Conservation (phyloP, 176 grass and related monocot genomes). For the Triticum aestivum region DNA sequence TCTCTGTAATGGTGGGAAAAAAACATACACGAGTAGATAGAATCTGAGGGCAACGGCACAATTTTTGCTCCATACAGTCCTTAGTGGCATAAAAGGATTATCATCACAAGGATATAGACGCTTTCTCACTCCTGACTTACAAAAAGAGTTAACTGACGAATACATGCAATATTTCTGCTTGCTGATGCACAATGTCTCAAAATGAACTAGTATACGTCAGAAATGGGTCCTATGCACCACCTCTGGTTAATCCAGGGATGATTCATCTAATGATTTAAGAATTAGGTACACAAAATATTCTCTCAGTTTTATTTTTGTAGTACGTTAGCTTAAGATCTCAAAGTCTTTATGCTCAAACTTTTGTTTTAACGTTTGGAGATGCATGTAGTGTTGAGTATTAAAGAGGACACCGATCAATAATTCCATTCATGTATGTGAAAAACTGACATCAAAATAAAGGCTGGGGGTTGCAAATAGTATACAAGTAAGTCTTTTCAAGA, state of each 20-base stretch:
- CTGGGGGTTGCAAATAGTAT: not conserved
- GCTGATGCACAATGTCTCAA: not conserved
- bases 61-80: not conserved
- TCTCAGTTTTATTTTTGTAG: not conserved
- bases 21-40: not conserved
- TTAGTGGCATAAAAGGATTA: not conserved
- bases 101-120: not conserved
- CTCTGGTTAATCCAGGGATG: not conserved
- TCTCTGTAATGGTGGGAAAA: constrained; percentile 37
- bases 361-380: not conserved
- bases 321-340: not conserved
- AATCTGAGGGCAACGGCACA: not conserved
- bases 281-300: not conserved
- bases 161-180: not conserved
- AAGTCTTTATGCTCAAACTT: not conserved
- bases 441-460: not conserved
- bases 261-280: not conserved
- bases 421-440: not conserved
- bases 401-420: not conserved
- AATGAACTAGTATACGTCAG: not conserved
- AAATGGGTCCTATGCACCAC: not conserved
- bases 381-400: not conserved
- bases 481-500: not conserved
- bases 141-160: not conserved
- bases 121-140: constrained; percentile 2